Percentiles rank a stretch among this genome's conserved stretches.
Evolutionary conservation across 768 basidiomycete species (phyloP).

Genomic region (Lentinula lateritia): DNA sequence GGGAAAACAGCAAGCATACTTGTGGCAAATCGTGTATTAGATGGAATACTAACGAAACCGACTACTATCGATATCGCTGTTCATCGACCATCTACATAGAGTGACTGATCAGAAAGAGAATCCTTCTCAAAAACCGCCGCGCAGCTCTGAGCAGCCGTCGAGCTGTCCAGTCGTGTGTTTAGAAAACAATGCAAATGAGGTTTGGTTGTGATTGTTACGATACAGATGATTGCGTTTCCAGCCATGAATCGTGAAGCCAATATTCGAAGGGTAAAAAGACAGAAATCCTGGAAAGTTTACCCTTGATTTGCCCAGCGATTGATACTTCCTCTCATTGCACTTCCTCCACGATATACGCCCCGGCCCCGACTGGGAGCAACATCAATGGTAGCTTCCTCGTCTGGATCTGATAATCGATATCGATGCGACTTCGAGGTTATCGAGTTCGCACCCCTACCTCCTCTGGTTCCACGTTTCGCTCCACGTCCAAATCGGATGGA

Average conservation of each 20-base stretch:
- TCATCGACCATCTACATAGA: too few relatives aligned
- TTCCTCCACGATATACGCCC: neutral
- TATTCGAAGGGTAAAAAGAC: neutral
- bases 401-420: neutral
- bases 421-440: neutral
- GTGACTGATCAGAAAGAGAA: neutral
- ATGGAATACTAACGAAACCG: too few relatives aligned
- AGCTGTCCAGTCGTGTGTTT: too few relatives aligned
- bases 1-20: too few relatives aligned
- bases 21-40: too few relatives aligned
- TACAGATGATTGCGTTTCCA: too few relatives aligned
- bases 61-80: too few relatives aligned
- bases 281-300: too few relatives aligned
- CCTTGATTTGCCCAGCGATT: neutral
- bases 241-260: too few relatives aligned
- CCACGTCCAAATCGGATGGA: slow-evolving; percentile 52
- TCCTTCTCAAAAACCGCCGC: neutral
- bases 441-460: neutral
- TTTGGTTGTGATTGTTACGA: too few relatives aligned
- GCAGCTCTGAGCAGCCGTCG: too few relatives aligned
- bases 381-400: neutral
- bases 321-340: neutral
- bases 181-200: too few relatives aligned
- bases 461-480: slow-evolving; percentile 18
- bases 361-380: neutral